These are phyloP conservation scores for Phytomonas sp. DNA, from an alignment of 208 protist species.

Conservation along the genomic window DNA sequence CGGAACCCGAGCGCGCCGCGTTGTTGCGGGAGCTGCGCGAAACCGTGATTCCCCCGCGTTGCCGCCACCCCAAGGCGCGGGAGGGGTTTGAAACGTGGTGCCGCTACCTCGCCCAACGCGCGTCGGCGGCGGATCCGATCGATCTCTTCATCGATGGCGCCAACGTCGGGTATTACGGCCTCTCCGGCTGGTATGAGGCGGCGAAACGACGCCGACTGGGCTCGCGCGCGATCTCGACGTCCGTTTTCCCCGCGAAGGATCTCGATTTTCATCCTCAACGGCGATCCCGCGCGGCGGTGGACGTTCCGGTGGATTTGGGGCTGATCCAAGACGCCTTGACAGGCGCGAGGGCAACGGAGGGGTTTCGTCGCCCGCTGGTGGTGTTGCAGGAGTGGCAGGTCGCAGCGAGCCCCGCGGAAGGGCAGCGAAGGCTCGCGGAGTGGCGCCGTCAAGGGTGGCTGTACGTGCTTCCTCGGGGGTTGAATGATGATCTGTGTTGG, in stretches of 20 bases:
- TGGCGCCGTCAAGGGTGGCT: conserved; percentile 37
- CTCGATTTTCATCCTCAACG: conserved; percentile 22
- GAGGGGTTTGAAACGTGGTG: conserved; percentile 45
- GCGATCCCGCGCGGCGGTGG: conserved; percentile 23
- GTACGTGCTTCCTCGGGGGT: conserved; percentile 41
- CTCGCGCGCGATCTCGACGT: too few species aligned
- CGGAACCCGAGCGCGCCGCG: conserved; percentile 22
- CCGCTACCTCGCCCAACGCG: conserved; percentile 33
- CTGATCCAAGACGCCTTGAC: conserved; percentile 52
- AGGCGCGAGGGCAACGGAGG: conserved; percentile 22
- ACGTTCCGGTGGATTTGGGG: conserved; percentile 54
- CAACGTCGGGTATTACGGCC: conserved; percentile 81
- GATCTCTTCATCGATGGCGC: conserved; percentile 75
- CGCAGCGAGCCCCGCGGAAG: conserved; percentile 15
- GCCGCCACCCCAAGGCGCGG: conserved; percentile 21
- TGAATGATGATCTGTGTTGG: conserved; percentile 83
- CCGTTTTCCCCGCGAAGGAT: conserved; percentile 19
- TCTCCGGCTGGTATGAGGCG: conserved; percentile 64
- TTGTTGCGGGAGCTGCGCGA: conserved; percentile 36
- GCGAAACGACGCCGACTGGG: conserved; percentile 40
- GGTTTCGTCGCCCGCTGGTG: conserved; percentile 43
- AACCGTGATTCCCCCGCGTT: conserved; percentile 22
- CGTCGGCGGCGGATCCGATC: conserved; percentile 15
- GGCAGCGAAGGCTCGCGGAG: conserved; percentile 16
- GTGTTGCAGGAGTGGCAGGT: conserved; percentile 74